Conservation (phyloP, 2,329 filamentous ascomycete genomes). For the Trichoderma aggressivum region DNA sequence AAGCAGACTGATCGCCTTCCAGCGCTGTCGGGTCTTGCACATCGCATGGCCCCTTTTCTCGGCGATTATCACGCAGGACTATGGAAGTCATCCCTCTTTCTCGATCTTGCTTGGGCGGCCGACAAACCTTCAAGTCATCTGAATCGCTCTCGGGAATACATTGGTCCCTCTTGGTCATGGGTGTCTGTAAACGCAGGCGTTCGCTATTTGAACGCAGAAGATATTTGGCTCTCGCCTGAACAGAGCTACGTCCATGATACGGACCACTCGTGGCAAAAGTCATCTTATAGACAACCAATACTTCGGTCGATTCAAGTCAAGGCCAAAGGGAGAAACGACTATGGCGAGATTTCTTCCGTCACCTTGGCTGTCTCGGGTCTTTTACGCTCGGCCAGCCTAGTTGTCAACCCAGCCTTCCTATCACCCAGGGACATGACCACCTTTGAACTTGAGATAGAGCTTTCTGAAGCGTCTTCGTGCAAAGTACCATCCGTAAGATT, state of each 20-base stretch:
- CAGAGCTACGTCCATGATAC: not conserved
- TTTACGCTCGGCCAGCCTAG: not conserved
- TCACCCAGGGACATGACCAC: not conserved
- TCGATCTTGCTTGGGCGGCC: not conserved
- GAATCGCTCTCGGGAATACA: not conserved
- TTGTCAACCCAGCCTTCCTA: not conserved
- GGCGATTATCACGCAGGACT: not conserved
- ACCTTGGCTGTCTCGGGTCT: not conserved
- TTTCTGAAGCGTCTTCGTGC: not conserved
- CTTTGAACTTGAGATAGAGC: not conserved
- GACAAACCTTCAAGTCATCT: not conserved
- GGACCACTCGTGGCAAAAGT: not conserved
- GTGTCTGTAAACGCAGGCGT: not conserved
- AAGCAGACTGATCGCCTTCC: not conserved
- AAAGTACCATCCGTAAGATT: not conserved
- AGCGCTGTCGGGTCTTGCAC: not conserved
- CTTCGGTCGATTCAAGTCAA: not conserved
- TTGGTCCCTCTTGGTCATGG: not conserved
- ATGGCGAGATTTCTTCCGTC: not conserved
- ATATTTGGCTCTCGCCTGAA: not conserved
- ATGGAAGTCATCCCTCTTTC: not conserved
- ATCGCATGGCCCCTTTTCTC: not conserved
- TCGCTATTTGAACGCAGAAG: not conserved
- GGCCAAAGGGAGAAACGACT: not conserved
- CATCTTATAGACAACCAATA: not conserved